Evolutionary conservation across 371 early-diverging fungal species (phyloP), one percentile per base, ranked within the genome.

Genomic region (Lichtheimia corymbifera): DNA sequence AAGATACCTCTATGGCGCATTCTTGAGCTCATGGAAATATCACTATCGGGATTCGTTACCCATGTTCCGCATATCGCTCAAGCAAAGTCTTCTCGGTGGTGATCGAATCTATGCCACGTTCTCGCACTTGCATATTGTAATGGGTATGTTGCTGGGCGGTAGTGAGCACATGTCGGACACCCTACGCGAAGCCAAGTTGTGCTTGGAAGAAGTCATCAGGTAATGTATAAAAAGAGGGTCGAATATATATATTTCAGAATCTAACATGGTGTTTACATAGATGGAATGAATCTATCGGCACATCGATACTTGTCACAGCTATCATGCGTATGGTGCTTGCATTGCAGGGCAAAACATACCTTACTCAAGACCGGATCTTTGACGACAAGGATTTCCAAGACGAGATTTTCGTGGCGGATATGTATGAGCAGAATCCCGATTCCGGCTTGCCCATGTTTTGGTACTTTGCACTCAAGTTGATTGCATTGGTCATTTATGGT

Each of bases 21-120:
- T 70, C 41, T 30, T 80, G 11, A 72, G 74, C 35, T 59, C 62
- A 2, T 80, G 77, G 77, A 77, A 77, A 40, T 30, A 73, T 7
- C 76, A 71, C n/a, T 77, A 75, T 27, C 66, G 70, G 15, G 61
- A 71, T 3, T 65, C 77, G 0, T 50, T 80, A 9, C 69, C 71
- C 12, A 66, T 74, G 58, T 71, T 75, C 6, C 72, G 71, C 0
- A 61, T 68, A 51, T 75, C 80, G 1, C 64, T 73, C 49, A 76
- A 80, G 35, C 74, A 80, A 43, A 66, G 71, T 18, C 53, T 77
- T 4, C 59, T 76, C 11, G 73, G 77, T 17, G 80, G 80, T 2
- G 80, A 80, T 44, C 58, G 76, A 0, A 68, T 73, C 4, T 73
- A 73, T 63, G 70, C 80, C 24, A 73, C 71, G 3, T 80, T 73